Evolutionary conservation across 2,329 filamentous ascomycete species (phyloP).

Genomic region (Claviceps cyperi): DNA sequence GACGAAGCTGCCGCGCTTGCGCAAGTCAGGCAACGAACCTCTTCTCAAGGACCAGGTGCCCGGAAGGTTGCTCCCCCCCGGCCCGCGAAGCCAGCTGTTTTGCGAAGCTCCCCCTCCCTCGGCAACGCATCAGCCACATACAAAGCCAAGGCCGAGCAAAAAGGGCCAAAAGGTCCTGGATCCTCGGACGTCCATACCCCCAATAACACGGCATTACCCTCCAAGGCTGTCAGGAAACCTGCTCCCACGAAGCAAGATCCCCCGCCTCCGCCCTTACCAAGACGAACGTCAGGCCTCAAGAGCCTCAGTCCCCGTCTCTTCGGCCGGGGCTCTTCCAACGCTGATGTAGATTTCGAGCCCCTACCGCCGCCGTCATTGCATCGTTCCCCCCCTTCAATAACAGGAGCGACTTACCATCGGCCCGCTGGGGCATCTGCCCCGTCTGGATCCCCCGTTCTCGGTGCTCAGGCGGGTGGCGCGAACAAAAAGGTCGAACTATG

Average conservation of each 20-base stretch:
- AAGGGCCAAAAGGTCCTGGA: conserved; percentile 18
- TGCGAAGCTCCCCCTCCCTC: conserved; percentile 30
- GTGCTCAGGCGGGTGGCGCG: conserved; percentile 16
- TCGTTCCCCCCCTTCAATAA: conserved; percentile 4
- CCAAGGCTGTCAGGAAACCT: conserved; percentile 22
- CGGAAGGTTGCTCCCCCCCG: conserved; percentile 34
- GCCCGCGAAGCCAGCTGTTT: conserved; percentile 41
- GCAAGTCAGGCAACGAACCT: conserved; percentile 13
- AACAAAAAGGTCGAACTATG: conserved; percentile 64
- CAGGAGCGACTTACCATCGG: conserved; percentile 11
- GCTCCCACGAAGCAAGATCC: conserved; percentile 9
- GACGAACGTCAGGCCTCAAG: conserved; percentile 27
- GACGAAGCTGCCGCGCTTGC: conserved; percentile 20
- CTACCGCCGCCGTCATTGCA: conserved; percentile 18
- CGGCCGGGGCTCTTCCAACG: conserved; percentile 20
- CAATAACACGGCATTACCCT: conserved; percentile 5
- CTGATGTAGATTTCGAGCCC: conserved; percentile 27
- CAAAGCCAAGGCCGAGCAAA: conserved; percentile 11
- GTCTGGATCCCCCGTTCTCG: conserved; percentile 19
- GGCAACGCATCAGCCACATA: background rate
- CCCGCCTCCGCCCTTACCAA: conserved; percentile 33
- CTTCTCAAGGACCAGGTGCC: conserved; percentile 14
- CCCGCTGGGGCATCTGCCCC: conserved; percentile 19
- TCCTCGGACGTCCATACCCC: conserved; percentile 17
- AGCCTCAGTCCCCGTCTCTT: conserved; percentile 18